Percentiles rank a stretch among this genome's conserved stretches.
These are phyloP conservation scores for Centella asiatica DNA, from an alignment of 129 eudicot genomes.

Conservation along the genomic window DNA sequence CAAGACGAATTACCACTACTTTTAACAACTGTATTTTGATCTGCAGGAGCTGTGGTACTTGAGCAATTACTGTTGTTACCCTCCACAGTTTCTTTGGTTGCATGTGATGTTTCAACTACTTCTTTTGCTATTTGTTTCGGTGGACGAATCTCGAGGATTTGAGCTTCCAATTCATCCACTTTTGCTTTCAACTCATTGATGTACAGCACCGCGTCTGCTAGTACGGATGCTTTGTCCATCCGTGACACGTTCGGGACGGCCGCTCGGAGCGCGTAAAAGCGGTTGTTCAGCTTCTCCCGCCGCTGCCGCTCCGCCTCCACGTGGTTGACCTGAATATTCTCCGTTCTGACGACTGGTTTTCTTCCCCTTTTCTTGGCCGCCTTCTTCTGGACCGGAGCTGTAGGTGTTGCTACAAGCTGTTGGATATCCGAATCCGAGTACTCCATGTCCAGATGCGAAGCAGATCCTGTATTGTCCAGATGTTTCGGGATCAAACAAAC, in stretches of 20 bases:
- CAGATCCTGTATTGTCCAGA: neutral
- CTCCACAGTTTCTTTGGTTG: no score
- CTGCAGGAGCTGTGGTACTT: neutral
- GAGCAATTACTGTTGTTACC: neutral
- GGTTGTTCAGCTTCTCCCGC: slow-evolving; percentile 68
- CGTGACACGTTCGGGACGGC: slow-evolving; percentile 72
- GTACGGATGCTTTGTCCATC: slow-evolving; percentile 74
- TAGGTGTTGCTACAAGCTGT: slow-evolving; percentile 16
- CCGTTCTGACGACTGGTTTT: slow-evolving; percentile 21
- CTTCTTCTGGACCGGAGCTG: slow-evolving; percentile 7
- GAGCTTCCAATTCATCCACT: slow-evolving; percentile 37
- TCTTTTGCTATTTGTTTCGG: neutral
- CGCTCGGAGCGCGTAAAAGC: slow-evolving; percentile 64
- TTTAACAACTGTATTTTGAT: neutral
- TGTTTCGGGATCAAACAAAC: neutral
- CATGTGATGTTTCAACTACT: neutral
- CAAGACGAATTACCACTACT: no score
- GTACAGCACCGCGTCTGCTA: slow-evolving; percentile 61
- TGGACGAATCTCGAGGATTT: neutral
- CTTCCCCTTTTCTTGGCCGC: slow-evolving; percentile 37
- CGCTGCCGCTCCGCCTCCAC: slow-evolving; percentile 83
- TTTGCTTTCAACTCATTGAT: slow-evolving; percentile 44
- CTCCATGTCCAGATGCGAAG: slow-evolving; percentile 15
- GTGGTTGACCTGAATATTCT: slow-evolving; percentile 33
- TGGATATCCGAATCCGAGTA: slow-evolving; percentile 30